Conservation (phyloP, 2,329 filamentous ascomycete species). For the Cytospora piceae region DNA sequence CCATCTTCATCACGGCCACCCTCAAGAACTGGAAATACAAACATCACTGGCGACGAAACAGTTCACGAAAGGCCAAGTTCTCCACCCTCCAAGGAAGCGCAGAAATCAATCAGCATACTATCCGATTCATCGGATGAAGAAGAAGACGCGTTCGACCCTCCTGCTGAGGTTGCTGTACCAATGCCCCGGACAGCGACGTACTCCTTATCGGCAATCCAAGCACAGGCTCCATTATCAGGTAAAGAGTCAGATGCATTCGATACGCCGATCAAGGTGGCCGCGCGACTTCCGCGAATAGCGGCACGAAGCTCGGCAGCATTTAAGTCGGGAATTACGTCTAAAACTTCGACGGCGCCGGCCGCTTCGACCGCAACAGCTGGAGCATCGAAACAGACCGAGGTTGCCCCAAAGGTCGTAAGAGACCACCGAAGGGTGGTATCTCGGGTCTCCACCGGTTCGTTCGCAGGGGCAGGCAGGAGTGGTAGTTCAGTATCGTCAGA, state of each 20-base stretch:
- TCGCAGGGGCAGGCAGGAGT: background rate
- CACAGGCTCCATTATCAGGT: constrained; percentile 5
- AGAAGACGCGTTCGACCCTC: constrained; percentile 13
- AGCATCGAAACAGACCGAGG: background rate
- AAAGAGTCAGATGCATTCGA: constrained; percentile 14
- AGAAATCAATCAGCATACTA: constrained; percentile 3
- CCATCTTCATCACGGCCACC: background rate
- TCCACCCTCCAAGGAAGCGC: background rate
- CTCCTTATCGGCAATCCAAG: background rate
- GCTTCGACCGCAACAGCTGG: constrained; percentile 3
- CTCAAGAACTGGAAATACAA: background rate
- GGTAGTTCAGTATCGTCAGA: constrained; percentile 16
- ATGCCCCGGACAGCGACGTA: background rate
- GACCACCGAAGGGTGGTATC: background rate
- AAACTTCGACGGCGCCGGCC: background rate
- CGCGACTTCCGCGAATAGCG: constrained; percentile 1
- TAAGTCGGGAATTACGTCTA: background rate
- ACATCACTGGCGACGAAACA: background rate
- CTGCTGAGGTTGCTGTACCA: background rate
- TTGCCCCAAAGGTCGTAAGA: background rate
- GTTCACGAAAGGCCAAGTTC: background rate
- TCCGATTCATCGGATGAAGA: constrained; percentile 15
- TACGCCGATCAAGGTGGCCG: background rate
- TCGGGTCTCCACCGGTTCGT: background rate
- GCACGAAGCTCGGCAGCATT: background rate